Percentiles rank a stretch among this genome's conserved stretches.
These are phyloP conservation scores for Lactifluus subvellereus DNA, from an alignment of 768 basidiomycete species.

Conservation along the genomic window DNA sequence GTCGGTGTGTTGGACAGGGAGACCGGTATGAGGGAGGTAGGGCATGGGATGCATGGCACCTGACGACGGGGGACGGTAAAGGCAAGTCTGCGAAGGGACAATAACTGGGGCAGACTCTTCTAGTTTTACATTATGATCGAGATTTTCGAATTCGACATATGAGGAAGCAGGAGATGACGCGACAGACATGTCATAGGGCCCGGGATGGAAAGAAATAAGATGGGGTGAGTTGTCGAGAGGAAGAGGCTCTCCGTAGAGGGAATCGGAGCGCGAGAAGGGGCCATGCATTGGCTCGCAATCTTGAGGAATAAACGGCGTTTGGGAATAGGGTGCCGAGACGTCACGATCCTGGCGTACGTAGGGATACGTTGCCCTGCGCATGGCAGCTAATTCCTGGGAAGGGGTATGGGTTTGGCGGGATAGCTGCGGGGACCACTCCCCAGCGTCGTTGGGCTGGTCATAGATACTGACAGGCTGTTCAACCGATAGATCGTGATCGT, in stretches of 20 bases:
- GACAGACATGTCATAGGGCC: constrained; percentile 32
- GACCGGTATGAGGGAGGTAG: constrained; percentile 41
- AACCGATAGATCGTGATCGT: constrained; percentile 50
- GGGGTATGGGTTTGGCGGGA: constrained; percentile 28
- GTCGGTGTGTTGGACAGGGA: constrained; percentile 82
- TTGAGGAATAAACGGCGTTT: constrained; percentile 39
- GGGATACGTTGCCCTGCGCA: constrained; percentile 69
- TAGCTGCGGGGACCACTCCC: constrained; percentile 24
- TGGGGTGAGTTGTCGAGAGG: constrained; percentile 37
- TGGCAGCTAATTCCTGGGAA: constrained; percentile 40
- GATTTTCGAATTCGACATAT: constrained; percentile 43
- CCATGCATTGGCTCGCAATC: constrained; percentile 36
- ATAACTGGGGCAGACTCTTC: constrained; percentile 57
- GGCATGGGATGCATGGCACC: constrained; percentile 29
- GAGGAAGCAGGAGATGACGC: constrained; percentile 40
- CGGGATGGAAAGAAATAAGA: constrained; percentile 30
- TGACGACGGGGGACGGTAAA: constrained; percentile 40
- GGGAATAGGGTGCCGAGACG: constrained; percentile 37
- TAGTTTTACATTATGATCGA: constrained; percentile 51
- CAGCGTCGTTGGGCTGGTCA: constrained; percentile 26
- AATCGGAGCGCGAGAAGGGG: constrained; percentile 33
- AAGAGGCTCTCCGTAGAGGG: constrained; percentile 39
- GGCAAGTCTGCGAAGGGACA: constrained; percentile 55
- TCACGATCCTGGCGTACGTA: constrained; percentile 69
- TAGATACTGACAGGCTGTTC: constrained; percentile 26